Percentiles rank a stretch among this genome's conserved stretches.
phyloP scores from a whole-genome alignment of 2,329 filamentous ascomycete species.

The Apiospora aurea region DNA sequence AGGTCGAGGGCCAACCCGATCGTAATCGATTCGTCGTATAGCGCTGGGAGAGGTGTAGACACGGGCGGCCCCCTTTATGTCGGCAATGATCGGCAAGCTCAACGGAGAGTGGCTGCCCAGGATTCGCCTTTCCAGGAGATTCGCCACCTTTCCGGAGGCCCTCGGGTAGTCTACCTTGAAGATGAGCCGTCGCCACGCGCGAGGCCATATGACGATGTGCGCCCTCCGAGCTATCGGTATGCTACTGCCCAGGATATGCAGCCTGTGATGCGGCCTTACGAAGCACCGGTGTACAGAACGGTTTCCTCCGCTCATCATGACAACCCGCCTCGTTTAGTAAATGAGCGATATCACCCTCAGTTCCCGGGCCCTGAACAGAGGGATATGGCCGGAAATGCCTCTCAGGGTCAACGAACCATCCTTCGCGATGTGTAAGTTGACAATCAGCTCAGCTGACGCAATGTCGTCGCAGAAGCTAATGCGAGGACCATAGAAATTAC shows the following conservation, averaged over 20 bases:
- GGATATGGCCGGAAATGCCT: background rate
- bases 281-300: slow-evolving; percentile 16
- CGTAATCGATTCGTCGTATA: slow-evolving; percentile 21
- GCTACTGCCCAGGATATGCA: background rate
- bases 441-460: background rate
- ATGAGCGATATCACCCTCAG: slow-evolving; percentile 1
- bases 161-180: slow-evolving; percentile 20
- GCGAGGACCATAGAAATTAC: background rate
- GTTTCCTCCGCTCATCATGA: background rate
- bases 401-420: background rate
- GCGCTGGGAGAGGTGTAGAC: slow-evolving; percentile 1
- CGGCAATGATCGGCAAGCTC: slow-evolving; percentile 16
- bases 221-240: background rate
- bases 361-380: slow-evolving; percentile 5
- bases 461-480: background rate
- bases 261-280: background rate
- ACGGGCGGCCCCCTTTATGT: background rate
- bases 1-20: slow-evolving; percentile 29
- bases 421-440: slow-evolving; percentile 10
- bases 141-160: background rate
- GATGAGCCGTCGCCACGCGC: background rate
- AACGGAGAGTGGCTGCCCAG: background rate
- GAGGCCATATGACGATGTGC: background rate
- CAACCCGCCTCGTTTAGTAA: background rate
- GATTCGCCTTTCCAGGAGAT: background rate